Evolutionary conservation across 805 yeast species (phyloP), one percentile per base, ranked within the genome.

Genomic region (Candida coleopterorum): DNA sequence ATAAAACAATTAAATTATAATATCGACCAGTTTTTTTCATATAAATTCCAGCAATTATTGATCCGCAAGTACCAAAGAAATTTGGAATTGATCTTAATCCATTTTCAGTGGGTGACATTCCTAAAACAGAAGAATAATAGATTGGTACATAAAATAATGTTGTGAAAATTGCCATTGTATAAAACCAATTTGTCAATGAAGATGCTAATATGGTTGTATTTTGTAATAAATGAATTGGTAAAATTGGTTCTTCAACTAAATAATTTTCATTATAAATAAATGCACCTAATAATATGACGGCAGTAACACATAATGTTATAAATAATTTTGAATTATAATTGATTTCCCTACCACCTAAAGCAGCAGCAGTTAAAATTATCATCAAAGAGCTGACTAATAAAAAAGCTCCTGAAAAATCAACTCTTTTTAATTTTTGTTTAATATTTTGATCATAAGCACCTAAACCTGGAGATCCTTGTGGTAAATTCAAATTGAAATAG

Each of bases 21-120:
- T 85, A 85, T 35, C 65, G 72, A 1, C 90, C 90, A 0, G 93
- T 81, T 16, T 48, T 59, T 40, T 70, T 75, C 81, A 85, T 83
- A 56, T 77, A 72, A 20, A 72, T 35, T 1, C 95, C 95, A 1
- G 85, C 68, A 2, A 69, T 64, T 15, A 85, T 63, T 0, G 93
- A 81, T 2, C 90, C 89, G 15, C 60, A 34, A 0, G 88, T 75
- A 10, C 83, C 85, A 29, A 82, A 49, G 49, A 85, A 84, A 50
- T 82, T 81, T 8, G 86, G 84, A 20, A 79, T 55, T 38, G 77
- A 54, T 43, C 85, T 62, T 20, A 68, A 46, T 4, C 87, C 87
- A 26, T 75, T 74, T 39, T 75, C 61, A 6, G 81, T 72, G 2
- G 85, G 74, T 3, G 74, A 50, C 25, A 75, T 54, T 10, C 68